phyloP scores from a whole-genome alignment of 148 eudicot genomes.

The Oxyria digyna region DNA sequence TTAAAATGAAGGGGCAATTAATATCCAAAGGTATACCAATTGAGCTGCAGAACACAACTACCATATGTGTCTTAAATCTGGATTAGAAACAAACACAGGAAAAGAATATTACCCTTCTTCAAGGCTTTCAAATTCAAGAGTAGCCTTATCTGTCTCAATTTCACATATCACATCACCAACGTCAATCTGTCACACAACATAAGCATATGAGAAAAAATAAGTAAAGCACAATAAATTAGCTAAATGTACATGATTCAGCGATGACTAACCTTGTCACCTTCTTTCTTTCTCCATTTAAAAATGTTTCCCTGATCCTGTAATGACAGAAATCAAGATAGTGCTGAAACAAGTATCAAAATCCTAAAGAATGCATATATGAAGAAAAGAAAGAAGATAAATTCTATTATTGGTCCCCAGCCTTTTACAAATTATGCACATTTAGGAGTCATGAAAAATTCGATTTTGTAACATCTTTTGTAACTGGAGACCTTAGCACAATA shows the following conservation, averaged over 20 bases:
- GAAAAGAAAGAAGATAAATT: background rate
- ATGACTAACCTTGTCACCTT: slow-evolving; percentile 82
- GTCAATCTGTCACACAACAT: slow-evolving; percentile 47
- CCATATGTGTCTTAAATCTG: background rate
- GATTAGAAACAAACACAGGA: background rate
- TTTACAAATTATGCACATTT: background rate
- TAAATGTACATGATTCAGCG: slow-evolving; percentile 3
- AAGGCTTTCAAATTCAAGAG: slow-evolving; percentile 85
- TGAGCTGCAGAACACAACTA: background rate
- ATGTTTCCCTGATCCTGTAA: slow-evolving; percentile 74
- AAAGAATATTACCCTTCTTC: slow-evolving; percentile 76
- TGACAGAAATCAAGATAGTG: background rate
- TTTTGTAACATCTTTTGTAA: background rate
- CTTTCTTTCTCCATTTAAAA: slow-evolving; percentile 74
- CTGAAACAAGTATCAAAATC: background rate
- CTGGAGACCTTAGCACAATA: background rate
- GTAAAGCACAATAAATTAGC: background rate
- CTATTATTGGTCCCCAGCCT: background rate
- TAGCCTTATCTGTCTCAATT: slow-evolving; percentile 97
- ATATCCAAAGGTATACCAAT: background rate
- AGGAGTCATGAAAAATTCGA: background rate
- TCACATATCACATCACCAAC: slow-evolving; percentile 91
- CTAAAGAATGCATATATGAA: background rate
- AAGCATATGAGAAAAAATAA: slow-evolving; percentile 11
- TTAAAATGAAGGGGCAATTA: background rate